phyloP scores from a whole-genome alignment of 345 rosid species.

The Moringa oleifera region DNA sequence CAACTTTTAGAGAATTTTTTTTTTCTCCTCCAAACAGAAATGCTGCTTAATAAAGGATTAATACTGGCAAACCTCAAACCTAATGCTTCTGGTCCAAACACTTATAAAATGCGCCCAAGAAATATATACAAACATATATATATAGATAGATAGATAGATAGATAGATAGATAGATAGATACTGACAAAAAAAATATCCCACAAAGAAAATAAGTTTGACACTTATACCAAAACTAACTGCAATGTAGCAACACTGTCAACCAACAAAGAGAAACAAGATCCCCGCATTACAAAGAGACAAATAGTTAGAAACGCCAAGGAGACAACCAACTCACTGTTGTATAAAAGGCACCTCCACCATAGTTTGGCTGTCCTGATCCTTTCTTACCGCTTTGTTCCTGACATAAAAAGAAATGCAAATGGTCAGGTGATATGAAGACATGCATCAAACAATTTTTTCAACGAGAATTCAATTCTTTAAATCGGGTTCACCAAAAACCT shows the following conservation, averaged over 20 bases:
- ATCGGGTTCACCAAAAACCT: neutral
- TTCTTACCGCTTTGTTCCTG: slow-evolving; percentile 41
- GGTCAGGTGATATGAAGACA: slow-evolving; percentile 6
- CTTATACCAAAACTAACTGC: neutral
- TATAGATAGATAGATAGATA: too few species aligned
- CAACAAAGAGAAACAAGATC: too few species aligned
- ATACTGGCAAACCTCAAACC: too few species aligned
- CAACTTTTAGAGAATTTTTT: too few species aligned
- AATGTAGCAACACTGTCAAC: too few species aligned
- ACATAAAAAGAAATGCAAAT: slow-evolving; percentile 16
- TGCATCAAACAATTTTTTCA: neutral
- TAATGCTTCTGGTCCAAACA: too few species aligned
- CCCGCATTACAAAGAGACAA: neutral
- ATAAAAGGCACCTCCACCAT: slow-evolving; percentile 57
- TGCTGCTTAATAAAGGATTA: too few species aligned
- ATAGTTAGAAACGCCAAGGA: neutral
- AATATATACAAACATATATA: too few species aligned
- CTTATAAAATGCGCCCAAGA: neutral
- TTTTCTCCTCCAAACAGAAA: too few species aligned
- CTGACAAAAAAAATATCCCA: neutral
- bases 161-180: too few species aligned
- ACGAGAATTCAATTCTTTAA: neutral
- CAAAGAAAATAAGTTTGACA: neutral
- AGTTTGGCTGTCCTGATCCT: slow-evolving; percentile 41
- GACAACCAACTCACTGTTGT: slow-evolving; percentile 36